Conservation (phyloP, 805 yeast genomes). For the Starmera amethionina region DNA sequence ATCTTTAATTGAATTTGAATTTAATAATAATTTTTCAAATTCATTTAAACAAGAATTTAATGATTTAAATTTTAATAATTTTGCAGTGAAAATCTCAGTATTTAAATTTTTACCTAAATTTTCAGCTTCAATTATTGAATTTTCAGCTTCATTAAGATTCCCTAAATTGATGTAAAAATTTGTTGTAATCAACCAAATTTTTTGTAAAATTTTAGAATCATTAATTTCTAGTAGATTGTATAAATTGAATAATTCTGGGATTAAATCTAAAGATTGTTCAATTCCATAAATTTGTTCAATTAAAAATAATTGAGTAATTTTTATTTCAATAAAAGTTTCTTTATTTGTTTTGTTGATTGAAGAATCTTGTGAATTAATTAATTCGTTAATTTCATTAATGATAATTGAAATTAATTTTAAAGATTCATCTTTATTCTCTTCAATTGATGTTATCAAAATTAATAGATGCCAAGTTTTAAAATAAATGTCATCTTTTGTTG, state of each 20-base stretch:
- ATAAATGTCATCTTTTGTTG: conserved; percentile 36
- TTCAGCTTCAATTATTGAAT: conserved; percentile 66
- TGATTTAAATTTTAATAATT: conserved; percentile 24
- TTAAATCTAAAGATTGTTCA: conserved; percentile 45
- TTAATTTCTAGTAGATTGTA: conserved; percentile 40
- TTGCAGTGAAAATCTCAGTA: conserved; percentile 24
- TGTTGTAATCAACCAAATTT: conserved; percentile 69
- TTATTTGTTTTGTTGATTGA: conserved; percentile 4
- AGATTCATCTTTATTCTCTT: conserved; percentile 46
- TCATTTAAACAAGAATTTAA: conserved; percentile 22
- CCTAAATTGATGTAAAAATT: conserved; percentile 51
- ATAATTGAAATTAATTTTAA: conserved; percentile 48
- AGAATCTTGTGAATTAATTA: conserved; percentile 6
- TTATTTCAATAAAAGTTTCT: conserved; percentile 46
- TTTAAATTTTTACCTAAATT: conserved; percentile 1
- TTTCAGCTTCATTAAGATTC: conserved; percentile 49
- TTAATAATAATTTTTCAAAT: conserved; percentile 31
- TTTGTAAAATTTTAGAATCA: conserved; percentile 32
- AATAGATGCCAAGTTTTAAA: conserved; percentile 60
- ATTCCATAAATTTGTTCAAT: conserved; percentile 52
- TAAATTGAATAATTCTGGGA: conserved; percentile 58
- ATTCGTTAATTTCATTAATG: conserved; percentile 31
- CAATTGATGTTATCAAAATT: conserved; percentile 51
- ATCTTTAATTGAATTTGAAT: no score
- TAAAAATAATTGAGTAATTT: conserved; percentile 66